Evolutionary conservation across 768 basidiomycete genomes (phyloP).

Genomic region (Sarcomyxa edulis): DNA sequence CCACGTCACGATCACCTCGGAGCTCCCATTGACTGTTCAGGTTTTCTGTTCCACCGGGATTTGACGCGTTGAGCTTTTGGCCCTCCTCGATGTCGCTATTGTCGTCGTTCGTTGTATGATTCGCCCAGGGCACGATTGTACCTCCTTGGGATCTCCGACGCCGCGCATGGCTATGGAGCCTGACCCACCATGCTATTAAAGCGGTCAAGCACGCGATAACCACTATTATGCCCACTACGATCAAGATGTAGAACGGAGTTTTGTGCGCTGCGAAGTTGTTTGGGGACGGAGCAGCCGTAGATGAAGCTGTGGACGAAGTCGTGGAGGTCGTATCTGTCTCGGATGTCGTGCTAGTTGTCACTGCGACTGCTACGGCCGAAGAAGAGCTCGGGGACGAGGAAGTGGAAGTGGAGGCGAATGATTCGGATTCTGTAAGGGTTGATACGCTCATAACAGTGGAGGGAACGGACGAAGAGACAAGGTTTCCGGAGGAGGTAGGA

Average conservation of each 20-base stretch:
- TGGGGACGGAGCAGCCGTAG: conserved; percentile 8
- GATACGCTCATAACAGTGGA: no score
- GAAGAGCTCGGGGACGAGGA: neutral
- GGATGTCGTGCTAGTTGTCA: neutral
- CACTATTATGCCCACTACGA: conserved; percentile 43
- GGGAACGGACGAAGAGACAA: no score
- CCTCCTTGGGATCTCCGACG: conserved; percentile 28
- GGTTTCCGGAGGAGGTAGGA: no score
- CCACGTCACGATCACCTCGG: conserved; percentile 35
- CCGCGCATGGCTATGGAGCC: conserved; percentile 30
- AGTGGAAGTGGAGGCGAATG: neutral
- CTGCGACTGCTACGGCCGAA: neutral
- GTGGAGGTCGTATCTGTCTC: conserved; percentile 3
- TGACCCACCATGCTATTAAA: conserved; percentile 44
- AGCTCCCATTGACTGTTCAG: conserved; percentile 27
- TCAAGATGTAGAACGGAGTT: conserved; percentile 43
- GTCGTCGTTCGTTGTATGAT: conserved; percentile 15
- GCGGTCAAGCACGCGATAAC: conserved; percentile 39
- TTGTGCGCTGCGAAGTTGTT: conserved; percentile 14
- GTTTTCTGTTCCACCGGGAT: no score
- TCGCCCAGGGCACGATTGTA: conserved; percentile 31
- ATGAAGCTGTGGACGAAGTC: conserved; percentile 6
- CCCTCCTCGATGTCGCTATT: conserved; percentile 17
- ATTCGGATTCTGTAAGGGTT: neutral
- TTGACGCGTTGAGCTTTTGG: conserved; percentile 15